Conservation (phyloP, 768 basidiomycete species). For the Auriscalpium orientale region DNA sequence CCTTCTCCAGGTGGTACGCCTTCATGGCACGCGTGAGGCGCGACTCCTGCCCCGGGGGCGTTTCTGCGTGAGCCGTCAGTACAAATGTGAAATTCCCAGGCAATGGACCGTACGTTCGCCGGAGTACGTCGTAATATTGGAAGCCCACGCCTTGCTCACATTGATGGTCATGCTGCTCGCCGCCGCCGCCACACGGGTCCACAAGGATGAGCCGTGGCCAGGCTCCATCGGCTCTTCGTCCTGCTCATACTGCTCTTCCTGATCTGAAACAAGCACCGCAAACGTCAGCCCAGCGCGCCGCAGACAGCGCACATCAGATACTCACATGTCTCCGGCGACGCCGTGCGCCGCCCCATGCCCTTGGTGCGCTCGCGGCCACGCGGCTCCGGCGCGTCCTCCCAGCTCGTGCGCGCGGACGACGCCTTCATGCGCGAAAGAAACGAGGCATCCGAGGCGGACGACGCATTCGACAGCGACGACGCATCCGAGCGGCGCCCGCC, state of each 20-base stretch:
- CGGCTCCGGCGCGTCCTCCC: conserved; percentile 31
- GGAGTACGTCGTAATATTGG: conserved; percentile 4
- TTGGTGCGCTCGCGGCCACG: not conserved
- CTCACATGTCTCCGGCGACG: not conserved
- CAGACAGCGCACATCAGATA: not conserved
- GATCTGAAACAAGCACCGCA: conserved; percentile 2
- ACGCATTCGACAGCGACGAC: conserved; percentile 16
- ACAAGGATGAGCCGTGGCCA: conserved; percentile 39
- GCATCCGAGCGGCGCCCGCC: conserved; percentile 4
- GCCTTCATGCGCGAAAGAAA: conserved; percentile 30
- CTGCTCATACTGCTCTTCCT: conserved; percentile 3
- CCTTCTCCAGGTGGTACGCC: conserved; percentile 57
- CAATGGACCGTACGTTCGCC: conserved; percentile 9
- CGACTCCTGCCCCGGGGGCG: conserved; percentile 49
- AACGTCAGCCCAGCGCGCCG: too few relatives aligned
- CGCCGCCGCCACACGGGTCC: conserved; percentile 49
- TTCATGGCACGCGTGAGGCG: conserved; percentile 60
- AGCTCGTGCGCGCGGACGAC: conserved; percentile 35
- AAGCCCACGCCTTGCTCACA: conserved; percentile 50
- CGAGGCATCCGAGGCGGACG: conserved; percentile 21
- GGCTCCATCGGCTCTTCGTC: conserved; percentile 9
- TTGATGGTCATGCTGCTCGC: conserved; percentile 47
- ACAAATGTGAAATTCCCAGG: not conserved
- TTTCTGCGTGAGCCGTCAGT: conserved; percentile 25
- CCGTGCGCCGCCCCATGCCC: not conserved